A percentile compares a stretch with the other conserved stretches of the same genome.
phyloP scores from a whole-genome alignment of 192 early-diverging fungal genomes.

The Coemansia nantahalensis region DNA sequence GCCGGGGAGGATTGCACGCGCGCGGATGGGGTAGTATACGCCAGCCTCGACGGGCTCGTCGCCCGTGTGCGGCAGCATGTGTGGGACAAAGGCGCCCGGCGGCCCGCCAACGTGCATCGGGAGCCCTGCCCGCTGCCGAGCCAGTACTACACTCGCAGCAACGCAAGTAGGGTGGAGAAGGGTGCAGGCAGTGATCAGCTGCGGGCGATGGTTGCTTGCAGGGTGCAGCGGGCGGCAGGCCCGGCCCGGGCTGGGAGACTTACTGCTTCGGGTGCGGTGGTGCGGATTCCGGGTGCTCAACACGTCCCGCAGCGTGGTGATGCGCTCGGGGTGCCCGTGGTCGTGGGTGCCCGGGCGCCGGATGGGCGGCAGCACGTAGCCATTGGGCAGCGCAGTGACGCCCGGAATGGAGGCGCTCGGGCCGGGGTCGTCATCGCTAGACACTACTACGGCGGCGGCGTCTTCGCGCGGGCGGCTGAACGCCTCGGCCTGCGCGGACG shows the following conservation, averaged over 20 bases:
- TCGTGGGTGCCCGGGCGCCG: slow-evolving; percentile 12
- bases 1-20: slow-evolving; percentile 40
- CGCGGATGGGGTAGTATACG: slow-evolving; percentile 38
- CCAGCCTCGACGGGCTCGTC: slow-evolving; percentile 38
- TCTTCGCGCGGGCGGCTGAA: background rate
- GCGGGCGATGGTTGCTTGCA: too few species aligned
- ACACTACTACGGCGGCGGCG: slow-evolving; percentile 16
- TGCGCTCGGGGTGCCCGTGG: slow-evolving; percentile 33
- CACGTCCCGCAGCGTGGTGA: slow-evolving; percentile 39
- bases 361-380: slow-evolving; percentile 33
- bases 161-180: background rate
- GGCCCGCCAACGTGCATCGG: slow-evolving; percentile 4
- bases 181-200: too few species aligned
- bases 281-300: slow-evolving; percentile 27
- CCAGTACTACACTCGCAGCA: slow-evolving; percentile 7
- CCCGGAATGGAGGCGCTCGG: too few species aligned
- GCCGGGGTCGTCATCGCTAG: slow-evolving; percentile 37
- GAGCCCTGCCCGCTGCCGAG: slow-evolving; percentile 8
- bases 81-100: slow-evolving; percentile 8
- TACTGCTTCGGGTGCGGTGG: slow-evolving; percentile 19
- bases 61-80: slow-evolving; percentile 23
- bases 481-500: slow-evolving; percentile 1
- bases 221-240: too few species aligned
- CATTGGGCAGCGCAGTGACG: slow-evolving; percentile 22
- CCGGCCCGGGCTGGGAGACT: background rate